Conservation (phyloP, 257 asterid species). For the Lithospermum erythrorhizon region DNA sequence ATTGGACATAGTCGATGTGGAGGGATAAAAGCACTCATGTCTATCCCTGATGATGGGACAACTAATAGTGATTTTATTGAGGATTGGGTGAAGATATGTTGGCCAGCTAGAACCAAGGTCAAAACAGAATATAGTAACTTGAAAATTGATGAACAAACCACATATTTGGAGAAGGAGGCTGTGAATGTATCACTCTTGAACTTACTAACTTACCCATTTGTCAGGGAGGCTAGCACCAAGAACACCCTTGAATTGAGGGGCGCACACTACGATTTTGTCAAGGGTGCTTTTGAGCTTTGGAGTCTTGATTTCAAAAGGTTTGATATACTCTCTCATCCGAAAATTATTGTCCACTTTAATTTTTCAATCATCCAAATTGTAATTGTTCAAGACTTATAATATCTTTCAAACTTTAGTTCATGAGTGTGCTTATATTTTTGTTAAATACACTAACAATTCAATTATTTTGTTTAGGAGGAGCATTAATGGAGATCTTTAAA, state of each 20-base stretch:
- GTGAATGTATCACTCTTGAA: constrained; percentile 71
- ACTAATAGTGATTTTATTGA: constrained; percentile 69
- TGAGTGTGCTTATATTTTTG: too few species aligned
- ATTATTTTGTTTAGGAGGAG: too few species aligned
- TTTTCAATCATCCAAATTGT: too few species aligned
- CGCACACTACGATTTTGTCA: constrained; percentile 81
- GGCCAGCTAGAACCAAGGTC: constrained; percentile 58
- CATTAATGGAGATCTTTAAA: too few species aligned
- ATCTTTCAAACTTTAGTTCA: too few species aligned
- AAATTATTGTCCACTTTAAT: too few species aligned
- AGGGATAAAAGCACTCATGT: constrained; percentile 86
- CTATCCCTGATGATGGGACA: constrained; percentile 75
- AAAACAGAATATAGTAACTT: constrained; percentile 27
- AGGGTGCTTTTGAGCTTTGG: constrained; percentile 72
- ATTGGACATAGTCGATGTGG: constrained; percentile 94
- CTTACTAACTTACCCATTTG: constrained; percentile 65
- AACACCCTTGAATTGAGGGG: constrained; percentile 51
- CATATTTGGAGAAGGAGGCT: constrained; percentile 73
- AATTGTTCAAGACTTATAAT: too few species aligned
- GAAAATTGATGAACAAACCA: constrained; percentile 40
- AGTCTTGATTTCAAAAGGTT: constrained; percentile 33
- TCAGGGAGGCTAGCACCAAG: constrained; percentile 57
- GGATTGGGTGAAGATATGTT: constrained; percentile 76
- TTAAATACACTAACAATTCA: too few species aligned
- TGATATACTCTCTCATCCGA: too few species aligned